Conservation (phyloP, 192 early-diverging fungal genomes). For the Polychytrium aggregatum region DNA sequence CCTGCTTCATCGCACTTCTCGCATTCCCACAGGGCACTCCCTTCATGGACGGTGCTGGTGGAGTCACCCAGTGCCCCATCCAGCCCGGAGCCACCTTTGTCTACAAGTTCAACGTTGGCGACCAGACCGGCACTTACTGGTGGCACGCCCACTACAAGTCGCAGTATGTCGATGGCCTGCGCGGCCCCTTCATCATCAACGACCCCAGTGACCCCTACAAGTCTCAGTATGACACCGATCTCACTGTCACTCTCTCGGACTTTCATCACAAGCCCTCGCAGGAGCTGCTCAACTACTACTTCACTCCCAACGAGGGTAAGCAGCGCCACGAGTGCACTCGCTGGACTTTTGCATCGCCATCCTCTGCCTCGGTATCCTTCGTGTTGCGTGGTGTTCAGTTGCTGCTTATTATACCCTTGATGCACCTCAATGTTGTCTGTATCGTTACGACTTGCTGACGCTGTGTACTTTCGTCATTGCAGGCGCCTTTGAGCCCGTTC, state of each 20-base stretch:
- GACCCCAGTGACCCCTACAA: conserved; percentile 38
- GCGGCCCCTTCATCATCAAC: conserved; percentile 58
- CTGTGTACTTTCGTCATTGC: too few species aligned
- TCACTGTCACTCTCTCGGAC: conserved; percentile 32
- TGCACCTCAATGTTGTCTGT: too few species aligned
- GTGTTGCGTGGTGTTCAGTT: too few species aligned
- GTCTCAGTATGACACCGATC: too few species aligned
- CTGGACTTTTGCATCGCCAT: conserved; percentile 35
- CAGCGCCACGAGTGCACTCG: too few species aligned
- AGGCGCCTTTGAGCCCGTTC: conserved; percentile 43
- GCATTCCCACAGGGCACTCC: conserved; percentile 28
- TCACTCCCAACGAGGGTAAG: too few species aligned
- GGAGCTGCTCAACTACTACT: conserved; percentile 41
- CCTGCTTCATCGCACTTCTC: background rate
- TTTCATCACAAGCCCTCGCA: conserved; percentile 46
- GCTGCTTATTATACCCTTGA: too few species aligned
- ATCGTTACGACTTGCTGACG: too few species aligned
- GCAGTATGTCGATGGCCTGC: conserved; percentile 72
- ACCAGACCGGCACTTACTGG: conserved; percentile 80
- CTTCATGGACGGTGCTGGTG: conserved; percentile 56
- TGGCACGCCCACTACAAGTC: conserved; percentile 55
- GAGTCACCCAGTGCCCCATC: conserved; percentile 67
- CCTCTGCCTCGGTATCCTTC: too few species aligned
- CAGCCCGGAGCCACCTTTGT: conserved; percentile 49
- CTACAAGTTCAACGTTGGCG: conserved; percentile 45